These are phyloP conservation scores for Ambrosia artemisiifolia DNA, from an alignment of 129 eudicot genomes.

Conservation along the genomic window DNA sequence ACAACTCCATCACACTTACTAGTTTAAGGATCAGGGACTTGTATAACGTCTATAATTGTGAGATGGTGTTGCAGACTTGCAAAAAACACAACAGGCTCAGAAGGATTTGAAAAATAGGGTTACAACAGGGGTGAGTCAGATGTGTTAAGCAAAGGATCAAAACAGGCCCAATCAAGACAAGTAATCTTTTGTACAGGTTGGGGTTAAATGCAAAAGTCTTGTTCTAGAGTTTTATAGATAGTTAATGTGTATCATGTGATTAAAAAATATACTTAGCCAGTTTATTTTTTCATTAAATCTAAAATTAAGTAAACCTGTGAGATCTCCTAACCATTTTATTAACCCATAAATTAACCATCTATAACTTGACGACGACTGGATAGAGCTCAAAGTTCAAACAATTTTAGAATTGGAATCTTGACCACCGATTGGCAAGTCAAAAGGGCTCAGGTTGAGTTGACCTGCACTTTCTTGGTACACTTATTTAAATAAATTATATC, in stretches of 20 bases:
- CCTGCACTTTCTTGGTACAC: neutral
- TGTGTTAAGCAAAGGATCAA: neutral
- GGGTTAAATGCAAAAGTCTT: no score
- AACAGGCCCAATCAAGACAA: neutral
- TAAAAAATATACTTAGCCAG: no score
- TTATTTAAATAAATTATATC: neutral
- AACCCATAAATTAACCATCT: no score
- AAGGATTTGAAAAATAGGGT: neutral
- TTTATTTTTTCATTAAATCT: no score
- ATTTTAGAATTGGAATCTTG: no score
- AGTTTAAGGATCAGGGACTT: neutral
- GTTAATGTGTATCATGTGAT: no score
- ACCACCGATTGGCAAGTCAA: neutral
- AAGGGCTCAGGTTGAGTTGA: neutral
- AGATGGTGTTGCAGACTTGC: neutral
- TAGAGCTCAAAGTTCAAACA: no score
- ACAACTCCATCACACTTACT: neutral
- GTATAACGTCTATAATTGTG: neutral
- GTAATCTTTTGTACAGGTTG: no score
- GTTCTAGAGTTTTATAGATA: no score
- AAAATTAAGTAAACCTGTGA: no score
- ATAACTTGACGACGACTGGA: no score
- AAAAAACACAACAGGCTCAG: neutral
- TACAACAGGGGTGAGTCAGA: neutral
- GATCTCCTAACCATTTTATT: no score